Evolutionary conservation across 495 filamentous ascomycete genomes (phyloP).

Genomic region (Viridothelium virens): DNA sequence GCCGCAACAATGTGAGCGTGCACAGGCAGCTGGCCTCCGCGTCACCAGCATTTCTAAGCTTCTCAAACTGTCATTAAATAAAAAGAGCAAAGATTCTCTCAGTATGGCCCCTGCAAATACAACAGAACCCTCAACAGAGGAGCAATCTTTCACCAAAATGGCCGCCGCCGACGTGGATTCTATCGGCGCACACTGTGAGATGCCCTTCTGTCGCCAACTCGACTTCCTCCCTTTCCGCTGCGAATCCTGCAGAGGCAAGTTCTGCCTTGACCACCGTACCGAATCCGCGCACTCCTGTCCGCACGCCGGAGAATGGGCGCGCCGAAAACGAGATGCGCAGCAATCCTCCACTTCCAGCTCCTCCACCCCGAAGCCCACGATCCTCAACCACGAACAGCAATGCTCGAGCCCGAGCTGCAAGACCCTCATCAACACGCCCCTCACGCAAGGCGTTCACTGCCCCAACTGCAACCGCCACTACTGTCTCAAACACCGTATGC

Average conservation of each 20-base stretch:
- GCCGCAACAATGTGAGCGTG: neutral
- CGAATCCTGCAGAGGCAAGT: conserved; percentile 75
- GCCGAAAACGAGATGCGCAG: conserved; percentile 39
- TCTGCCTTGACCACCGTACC: conserved; percentile 90
- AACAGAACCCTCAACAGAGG: conserved; percentile 26
- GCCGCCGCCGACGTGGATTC: conserved; percentile 63
- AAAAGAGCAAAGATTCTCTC: neutral
- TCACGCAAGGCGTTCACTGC: conserved; percentile 74
- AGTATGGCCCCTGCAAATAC: conserved; percentile 39
- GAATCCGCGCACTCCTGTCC: conserved; percentile 76
- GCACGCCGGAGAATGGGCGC: conserved; percentile 80
- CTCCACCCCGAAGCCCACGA: conserved; percentile 42
- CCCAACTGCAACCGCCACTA: conserved; percentile 71
- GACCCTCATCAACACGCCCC: conserved; percentile 71
- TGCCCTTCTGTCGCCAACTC: conserved; percentile 81
- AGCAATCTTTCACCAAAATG: conserved; percentile 49
- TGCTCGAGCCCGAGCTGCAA: conserved; percentile 75
- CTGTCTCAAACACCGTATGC: conserved; percentile 84
- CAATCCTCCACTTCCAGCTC: neutral
- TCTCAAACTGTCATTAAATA: neutral
- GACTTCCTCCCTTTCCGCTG: conserved; percentile 96
- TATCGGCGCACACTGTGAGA: conserved; percentile 87
- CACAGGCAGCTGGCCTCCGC: conserved; percentile 6
- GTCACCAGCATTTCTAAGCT: conserved; percentile 11
- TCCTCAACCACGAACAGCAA: conserved; percentile 54